Conservation (phyloP, 2,329 filamentous ascomycete species). For the Cercospora sp. region DNA sequence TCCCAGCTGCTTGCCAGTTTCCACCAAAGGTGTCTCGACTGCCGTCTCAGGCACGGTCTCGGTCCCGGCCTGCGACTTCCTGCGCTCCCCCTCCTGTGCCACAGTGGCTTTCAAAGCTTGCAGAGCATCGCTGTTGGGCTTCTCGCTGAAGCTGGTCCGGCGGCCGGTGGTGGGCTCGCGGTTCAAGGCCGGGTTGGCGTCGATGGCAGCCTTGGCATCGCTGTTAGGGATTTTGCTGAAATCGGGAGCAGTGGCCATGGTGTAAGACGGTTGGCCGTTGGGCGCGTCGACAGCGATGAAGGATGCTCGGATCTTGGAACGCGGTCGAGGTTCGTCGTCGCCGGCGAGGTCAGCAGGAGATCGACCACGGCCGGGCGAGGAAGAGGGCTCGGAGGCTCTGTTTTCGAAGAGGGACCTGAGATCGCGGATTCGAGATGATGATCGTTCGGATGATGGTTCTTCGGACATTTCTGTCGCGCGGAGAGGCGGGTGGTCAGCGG, state of each 20-base stretch:
- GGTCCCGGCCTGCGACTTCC: conserved; percentile 37
- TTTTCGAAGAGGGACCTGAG: conserved; percentile 53
- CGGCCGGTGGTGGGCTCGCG: conserved; percentile 30
- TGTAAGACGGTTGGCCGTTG: conserved; percentile 9
- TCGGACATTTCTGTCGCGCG: conserved; percentile 47
- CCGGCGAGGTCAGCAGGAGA: conserved; percentile 42
- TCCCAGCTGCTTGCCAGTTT: conserved; percentile 25
- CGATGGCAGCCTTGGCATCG: conserved; percentile 13
- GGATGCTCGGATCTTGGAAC: conserved; percentile 50
- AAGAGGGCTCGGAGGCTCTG: conserved; percentile 37
- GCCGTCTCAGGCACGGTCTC: conserved; percentile 48
- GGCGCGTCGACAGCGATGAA: conserved; percentile 49
- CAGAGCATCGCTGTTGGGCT: conserved; percentile 37
- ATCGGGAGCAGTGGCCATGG: conserved; percentile 26
- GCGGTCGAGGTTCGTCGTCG: conserved; percentile 38
- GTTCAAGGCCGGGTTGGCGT: conserved; percentile 22
- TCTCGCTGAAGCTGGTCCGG: conserved; percentile 45
- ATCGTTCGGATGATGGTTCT: conserved; percentile 34
- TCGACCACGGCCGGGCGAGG: conserved; percentile 42
- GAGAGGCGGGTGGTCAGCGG: conserved; percentile 16
- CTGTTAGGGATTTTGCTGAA: conserved; percentile 18
- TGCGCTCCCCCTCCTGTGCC: conserved; percentile 43
- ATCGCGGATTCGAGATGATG: conserved; percentile 48
- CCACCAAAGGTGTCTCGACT: conserved; percentile 41
- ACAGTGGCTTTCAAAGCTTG: conserved; percentile 45